Conservation (phyloP, 208 protist species). For the Trypanosoma vivax region DNA sequence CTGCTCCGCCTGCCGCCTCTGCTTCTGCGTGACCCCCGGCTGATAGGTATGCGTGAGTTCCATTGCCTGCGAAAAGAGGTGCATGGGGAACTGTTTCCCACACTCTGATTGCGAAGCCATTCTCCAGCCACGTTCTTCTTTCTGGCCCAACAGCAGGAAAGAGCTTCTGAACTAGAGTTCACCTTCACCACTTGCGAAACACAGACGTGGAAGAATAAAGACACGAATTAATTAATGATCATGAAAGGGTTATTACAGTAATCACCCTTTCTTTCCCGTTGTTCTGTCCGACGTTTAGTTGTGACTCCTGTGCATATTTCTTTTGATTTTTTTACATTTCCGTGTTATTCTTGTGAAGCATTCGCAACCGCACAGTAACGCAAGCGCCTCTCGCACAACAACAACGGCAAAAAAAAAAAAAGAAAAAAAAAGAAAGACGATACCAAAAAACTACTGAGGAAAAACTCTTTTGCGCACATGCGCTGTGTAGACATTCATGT, state of each 20-base stretch:
- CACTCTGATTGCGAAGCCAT: conserved; percentile 1
- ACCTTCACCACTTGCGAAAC: neutral
- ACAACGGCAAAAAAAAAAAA: neutral
- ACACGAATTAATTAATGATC: no score
- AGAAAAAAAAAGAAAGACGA: conserved; percentile 6
- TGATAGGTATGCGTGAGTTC: conserved; percentile 51
- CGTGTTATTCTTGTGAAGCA: no score
- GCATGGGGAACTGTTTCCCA: conserved; percentile 13
- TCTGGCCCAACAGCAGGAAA: neutral
- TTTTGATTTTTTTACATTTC: no score
- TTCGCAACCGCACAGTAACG: no score
- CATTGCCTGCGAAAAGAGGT: conserved; percentile 56
- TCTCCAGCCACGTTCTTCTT: conserved; percentile 1
- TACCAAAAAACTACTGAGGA: conserved; percentile 11
- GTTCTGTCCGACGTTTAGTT: no score
- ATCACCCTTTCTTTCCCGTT: no score
- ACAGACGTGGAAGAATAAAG: no score
- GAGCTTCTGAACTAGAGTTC: neutral
- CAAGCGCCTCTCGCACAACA: no score
- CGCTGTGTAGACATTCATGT: neutral
- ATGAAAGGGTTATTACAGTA: no score
- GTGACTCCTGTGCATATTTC: no score
- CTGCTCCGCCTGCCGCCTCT: conserved; percentile 49
- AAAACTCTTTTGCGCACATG: neutral
- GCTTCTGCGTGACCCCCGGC: conserved; percentile 19